Percentiles rank a stretch among this genome's conserved stretches.
Conservation (phyloP, 305 asterid genomes). For the Fraxinus latifolia region DNA sequence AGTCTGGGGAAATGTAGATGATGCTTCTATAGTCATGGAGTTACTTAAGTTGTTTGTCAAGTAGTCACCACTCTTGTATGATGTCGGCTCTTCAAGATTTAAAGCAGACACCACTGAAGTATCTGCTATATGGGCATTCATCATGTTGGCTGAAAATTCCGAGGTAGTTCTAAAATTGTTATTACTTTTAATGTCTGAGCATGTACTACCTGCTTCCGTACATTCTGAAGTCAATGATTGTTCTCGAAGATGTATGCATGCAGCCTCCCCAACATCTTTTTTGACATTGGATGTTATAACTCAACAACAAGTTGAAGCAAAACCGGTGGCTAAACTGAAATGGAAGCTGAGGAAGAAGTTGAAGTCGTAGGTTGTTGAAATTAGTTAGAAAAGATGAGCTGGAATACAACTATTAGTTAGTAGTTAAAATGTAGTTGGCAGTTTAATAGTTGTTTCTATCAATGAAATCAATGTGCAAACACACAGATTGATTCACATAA, state of each 20-base stretch:
- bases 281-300: slow-evolving; percentile 17
- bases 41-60: slow-evolving; percentile 28
- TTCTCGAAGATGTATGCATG: slow-evolving; percentile 33
- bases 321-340: too few relatives aligned
- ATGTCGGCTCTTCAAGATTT: slow-evolving; percentile 44
- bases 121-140: slow-evolving; percentile 37
- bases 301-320: too few relatives aligned
- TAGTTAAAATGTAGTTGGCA: too few relatives aligned
- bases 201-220: slow-evolving; percentile 41
- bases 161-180: slow-evolving; percentile 34
- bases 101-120: slow-evolving; percentile 27
- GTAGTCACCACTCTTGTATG: slow-evolving; percentile 35
- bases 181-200: slow-evolving; percentile 49
- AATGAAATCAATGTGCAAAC: too few relatives aligned
- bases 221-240: slow-evolving; percentile 40
- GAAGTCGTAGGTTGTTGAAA: too few relatives aligned
- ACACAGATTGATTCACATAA: too few relatives aligned
- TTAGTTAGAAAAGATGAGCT: too few relatives aligned
- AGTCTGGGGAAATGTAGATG: slow-evolving; percentile 32
- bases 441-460: too few relatives aligned
- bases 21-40: slow-evolving; percentile 34
- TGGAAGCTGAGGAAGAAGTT: too few relatives aligned
- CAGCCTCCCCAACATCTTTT: slow-evolving; percentile 27
- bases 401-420: too few relatives aligned
- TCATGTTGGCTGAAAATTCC: slow-evolving; percentile 28